Base-by-base conservation (phyloP, 2,329 filamentous ascomycete species). In the Zelopaecilomyces penicillatus region DNA sequence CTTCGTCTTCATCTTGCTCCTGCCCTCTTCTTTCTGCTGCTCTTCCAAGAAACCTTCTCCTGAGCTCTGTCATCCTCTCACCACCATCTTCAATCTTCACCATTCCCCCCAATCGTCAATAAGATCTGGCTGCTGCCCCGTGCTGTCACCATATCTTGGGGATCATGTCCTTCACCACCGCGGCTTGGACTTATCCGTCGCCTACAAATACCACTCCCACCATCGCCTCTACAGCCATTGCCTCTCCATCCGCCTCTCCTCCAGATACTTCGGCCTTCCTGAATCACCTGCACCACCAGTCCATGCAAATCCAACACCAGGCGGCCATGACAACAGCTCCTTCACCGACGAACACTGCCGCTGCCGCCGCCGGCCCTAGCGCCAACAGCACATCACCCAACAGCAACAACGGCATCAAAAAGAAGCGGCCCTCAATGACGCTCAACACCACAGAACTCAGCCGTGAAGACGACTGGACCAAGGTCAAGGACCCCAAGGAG, bases 381-480 rank as follows among this genome's bases (percentile, higher is more conserved):
- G 19, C 19, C 19, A 19, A 19, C 19, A 19, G 19, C 19, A 19
- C 19, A 19, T 45, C 5, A 41, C 46, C 5, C 39, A 12, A 36
- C 38, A 12, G 26, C 46, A 4, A 7, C 40, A n/a, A 32, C 41
- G 3, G 28, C 37, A 32, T 5, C 19, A 51, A 51, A 34, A 51
- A 43, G 42, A 50, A 44, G 19, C 36, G 45, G 37, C 41, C 41
- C 7, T 30, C 37, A 27, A 32, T 48, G 31, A 36, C 46, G 6
- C 11, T 37, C 6, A 42, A 42, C 5, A 48, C 49, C 3, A 47
- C 30, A 7, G 47, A 53, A 11, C 45, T 55, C 4, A 44, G 46
- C 7, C 44, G 50, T n/a, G 57, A 57, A 38, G 57, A 59, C 37
- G 57, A 59, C 49, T 59, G 57, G 57, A 59, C 57, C 3, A 50